Conservation (phyloP, 2,329 filamentous ascomycete species). For the Botrytis tulipae region DNA sequence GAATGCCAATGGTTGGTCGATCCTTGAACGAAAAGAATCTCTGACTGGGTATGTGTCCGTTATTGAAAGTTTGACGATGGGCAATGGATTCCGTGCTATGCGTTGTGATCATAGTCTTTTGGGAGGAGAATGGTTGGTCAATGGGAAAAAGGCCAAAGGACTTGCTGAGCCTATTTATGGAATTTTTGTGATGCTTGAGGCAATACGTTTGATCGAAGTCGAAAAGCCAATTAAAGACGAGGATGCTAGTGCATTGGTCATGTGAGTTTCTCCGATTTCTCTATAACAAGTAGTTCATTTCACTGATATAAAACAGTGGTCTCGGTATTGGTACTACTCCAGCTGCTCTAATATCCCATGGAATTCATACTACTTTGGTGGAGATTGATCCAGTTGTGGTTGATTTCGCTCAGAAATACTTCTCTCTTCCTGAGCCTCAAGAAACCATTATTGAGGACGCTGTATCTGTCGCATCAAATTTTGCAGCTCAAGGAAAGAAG, state of each 20-base stretch:
- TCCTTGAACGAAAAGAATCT: conserved; percentile 82
- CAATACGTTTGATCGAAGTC: conserved; percentile 74
- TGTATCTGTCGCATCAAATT: conserved; percentile 59
- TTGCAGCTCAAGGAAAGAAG: conserved; percentile 44
- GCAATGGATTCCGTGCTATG: conserved; percentile 71
- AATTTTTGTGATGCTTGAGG: conserved; percentile 94
- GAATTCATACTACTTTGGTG: conserved; percentile 88
- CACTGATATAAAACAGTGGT: conserved; percentile 53
- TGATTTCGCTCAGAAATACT: conserved; percentile 79
- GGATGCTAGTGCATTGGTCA: conserved; percentile 77
- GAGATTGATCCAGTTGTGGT: conserved; percentile 92
- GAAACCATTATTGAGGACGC: conserved; percentile 81
- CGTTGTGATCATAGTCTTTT: conserved; percentile 92
- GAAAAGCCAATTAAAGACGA: conserved; percentile 52
- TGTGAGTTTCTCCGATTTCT: conserved; percentile 56
- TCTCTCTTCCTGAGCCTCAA: conserved; percentile 74
- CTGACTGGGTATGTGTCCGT: conserved; percentile 91
- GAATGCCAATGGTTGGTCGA: conserved; percentile 62
- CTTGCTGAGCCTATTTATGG: conserved; percentile 88
- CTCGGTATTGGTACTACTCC: conserved; percentile 91
- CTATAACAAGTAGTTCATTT: neutral
- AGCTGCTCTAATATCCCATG: conserved; percentile 79
- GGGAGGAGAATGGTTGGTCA: conserved; percentile 81
- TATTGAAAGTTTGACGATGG: conserved; percentile 64
- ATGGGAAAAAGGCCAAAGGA: conserved; percentile 60